A percentile compares a stretch with the other conserved stretches of the same genome.
phyloP scores from a whole-genome alignment of 805 yeast species.

The Cyberlindnera petersonii region DNA sequence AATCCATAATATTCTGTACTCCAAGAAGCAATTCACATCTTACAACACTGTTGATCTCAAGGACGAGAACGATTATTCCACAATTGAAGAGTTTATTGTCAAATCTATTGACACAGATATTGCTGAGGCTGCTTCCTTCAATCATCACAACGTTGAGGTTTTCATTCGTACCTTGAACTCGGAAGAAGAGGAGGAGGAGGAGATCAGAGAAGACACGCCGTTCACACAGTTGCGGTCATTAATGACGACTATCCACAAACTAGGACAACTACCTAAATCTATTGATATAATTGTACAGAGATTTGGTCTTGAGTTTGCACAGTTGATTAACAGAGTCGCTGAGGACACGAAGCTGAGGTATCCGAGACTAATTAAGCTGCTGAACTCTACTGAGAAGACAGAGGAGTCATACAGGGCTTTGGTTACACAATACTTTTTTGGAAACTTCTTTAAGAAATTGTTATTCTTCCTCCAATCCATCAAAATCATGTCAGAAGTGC shows the following conservation, averaged over 20 bases:
- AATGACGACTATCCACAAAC: constrained; percentile 53
- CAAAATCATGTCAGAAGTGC: constrained; percentile 53
- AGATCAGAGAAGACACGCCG: constrained; percentile 33
- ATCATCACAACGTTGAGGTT: constrained; percentile 33
- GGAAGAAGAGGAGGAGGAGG: constrained; percentile 28
- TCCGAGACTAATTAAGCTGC: constrained; percentile 37
- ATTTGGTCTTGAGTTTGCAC: constrained; percentile 58
- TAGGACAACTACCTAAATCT: constrained; percentile 59
- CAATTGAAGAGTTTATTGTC: constrained; percentile 51
- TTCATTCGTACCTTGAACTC: constrained; percentile 32
- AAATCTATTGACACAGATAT: constrained; percentile 58
- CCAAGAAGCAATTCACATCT: constrained; percentile 35
- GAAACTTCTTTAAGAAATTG: constrained; percentile 61
- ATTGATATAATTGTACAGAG: constrained; percentile 51
- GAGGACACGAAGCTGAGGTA: constrained; percentile 62
- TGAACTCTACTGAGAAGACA: constrained; percentile 21
- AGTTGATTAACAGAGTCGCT: constrained; percentile 54
- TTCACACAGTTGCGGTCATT: constrained; percentile 49
- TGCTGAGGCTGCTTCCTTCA: constrained; percentile 41
- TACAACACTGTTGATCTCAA: constrained; percentile 20
- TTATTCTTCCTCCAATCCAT: constrained; percentile 67
- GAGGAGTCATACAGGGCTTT: constrained; percentile 45
- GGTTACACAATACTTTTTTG: constrained; percentile 65
- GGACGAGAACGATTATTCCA: constrained; percentile 27
- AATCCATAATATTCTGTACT: constrained; percentile 62